Evolutionary conservation across 371 early-diverging fungal species (phyloP), one percentile per base, ranked within the genome.

Genomic region (Mucor ambiguus): DNA sequence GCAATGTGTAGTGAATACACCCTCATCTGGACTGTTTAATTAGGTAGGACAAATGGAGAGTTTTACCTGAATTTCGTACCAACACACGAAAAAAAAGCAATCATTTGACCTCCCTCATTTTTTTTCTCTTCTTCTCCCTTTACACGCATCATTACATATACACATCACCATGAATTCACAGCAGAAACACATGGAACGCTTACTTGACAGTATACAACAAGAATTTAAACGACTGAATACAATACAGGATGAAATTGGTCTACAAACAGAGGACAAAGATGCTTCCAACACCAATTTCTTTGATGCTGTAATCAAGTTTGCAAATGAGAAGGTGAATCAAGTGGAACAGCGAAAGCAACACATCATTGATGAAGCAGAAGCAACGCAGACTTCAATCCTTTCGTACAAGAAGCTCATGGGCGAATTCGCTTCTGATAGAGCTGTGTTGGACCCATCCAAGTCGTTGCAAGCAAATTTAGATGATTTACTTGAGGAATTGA

Each of bases 391-490:
- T 9, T 33, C 58, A 9, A 67, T 67, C 29, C 28, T 67, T 2
- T 61, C 52, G 9, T 64, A 46, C 43, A 71, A 71, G 41, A 58
- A 38, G 38, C 60, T 67, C 1, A 72, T 72, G 73, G 73, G 73
- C 1, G 69, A 64, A 24, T 72, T 60, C 49, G 69, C 61, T 18
- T 49, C 68, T 4, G 61, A 63, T 43, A 60, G 35, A 35, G 60
- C 35, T 18, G 38, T 63, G 2, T 24, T 61, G 1, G 57, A 65
- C n/a, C 62, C 66, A 3, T 41, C 54, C 0, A 65, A 48, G 35
- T 55, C 69, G 10, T 35, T 72, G 30, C 18, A 43, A 29, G 49
- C 46, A 3, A 65, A 69, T 29, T 18, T 72, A n/a, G 32, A 48
- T 12, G 63, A 72, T 20, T 43, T 72, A 18, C 49, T 54, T 37